Conservation (phyloP, 2,329 filamentous ascomycete species). For the Zymoseptoria ardabiliae region DNA sequence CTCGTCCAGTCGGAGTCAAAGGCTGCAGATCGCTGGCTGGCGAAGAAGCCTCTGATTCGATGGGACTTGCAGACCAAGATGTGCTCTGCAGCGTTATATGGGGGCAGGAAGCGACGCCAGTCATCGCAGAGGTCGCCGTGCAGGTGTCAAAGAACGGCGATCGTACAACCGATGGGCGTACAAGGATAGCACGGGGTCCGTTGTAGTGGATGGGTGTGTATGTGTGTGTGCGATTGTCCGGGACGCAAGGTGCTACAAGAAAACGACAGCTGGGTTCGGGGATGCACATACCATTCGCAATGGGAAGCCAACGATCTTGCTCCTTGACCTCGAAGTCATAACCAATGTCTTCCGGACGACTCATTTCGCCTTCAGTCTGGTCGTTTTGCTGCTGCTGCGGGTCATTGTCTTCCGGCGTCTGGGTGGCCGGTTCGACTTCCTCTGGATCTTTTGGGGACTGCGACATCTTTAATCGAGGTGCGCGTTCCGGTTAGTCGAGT, state of each 20-base stretch:
- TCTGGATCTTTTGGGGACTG: conserved; percentile 77
- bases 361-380: conserved; percentile 49
- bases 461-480: conserved; percentile 71
- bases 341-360: conserved; percentile 43
- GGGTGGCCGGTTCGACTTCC: conserved; percentile 68
- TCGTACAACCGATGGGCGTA: conserved; percentile 24
- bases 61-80: conserved; percentile 37
- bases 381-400: conserved; percentile 82
- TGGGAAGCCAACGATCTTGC: conserved; percentile 98
- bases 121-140: conserved; percentile 25
- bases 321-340: conserved; percentile 99
- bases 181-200: conserved; percentile 19
- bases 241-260: conserved; percentile 21
- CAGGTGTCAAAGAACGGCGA: conserved; percentile 25
- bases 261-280: conserved; percentile 1
- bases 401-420: conserved; percentile 85
- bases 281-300: conserved; percentile 91
- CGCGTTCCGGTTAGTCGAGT: conserved; percentile 16
- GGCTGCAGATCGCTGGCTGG: conserved; percentile 29
- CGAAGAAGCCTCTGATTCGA: conserved; percentile 39
- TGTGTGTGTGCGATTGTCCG: not conserved
- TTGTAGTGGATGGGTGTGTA: conserved; percentile 2
- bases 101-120: conserved; percentile 23
- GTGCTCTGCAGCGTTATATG: conserved; percentile 39
- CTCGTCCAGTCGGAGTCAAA: conserved; percentile 26